Conservation (phyloP, 768 basidiomycete species). For the Pholiota conissans region DNA sequence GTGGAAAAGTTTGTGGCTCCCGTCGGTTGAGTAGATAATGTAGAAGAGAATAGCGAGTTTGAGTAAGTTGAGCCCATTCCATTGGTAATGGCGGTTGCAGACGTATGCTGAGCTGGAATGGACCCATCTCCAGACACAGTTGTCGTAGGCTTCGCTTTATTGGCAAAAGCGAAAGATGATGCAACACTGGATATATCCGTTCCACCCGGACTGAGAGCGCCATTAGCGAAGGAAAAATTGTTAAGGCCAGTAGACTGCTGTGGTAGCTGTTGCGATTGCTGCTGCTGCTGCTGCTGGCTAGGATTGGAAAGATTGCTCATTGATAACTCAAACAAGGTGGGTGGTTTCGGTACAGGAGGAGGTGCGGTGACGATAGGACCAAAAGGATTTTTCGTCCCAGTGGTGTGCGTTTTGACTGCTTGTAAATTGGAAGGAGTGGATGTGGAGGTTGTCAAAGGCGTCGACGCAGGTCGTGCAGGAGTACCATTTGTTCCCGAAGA, state of each 20-base stretch:
- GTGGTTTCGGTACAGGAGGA: conserved; percentile 70
- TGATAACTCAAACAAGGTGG: conserved; percentile 80
- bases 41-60: conserved; percentile 46
- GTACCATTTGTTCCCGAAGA: conserved; percentile 24
- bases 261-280: conserved; percentile 27
- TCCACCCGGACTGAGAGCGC: conserved; percentile 44
- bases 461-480: conserved; percentile 69
- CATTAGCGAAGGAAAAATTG: conserved; percentile 38
- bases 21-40: conserved; percentile 53
- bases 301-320: conserved; percentile 16
- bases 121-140: conserved; percentile 10
- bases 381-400: conserved; percentile 95
- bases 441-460: conserved; percentile 58
- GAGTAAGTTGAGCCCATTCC: conserved; percentile 46
- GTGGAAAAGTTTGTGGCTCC: conserved; percentile 33
- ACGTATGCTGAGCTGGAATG: conserved; percentile 23
- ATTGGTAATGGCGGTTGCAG: conserved; percentile 31
- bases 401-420: conserved; percentile 83
- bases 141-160: conserved; percentile 28
- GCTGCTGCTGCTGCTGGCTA: conserved; percentile 21
- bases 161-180: conserved; percentile 61
- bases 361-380: conserved; percentile 68
- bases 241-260: conserved; percentile 24
- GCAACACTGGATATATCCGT: conserved; percentile 69
- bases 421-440: conserved; percentile 46